These are phyloP conservation scores for Sabuloglossum arenarium DNA, from an alignment of 495 filamentous ascomycete genomes.

Conservation along the genomic window DNA sequence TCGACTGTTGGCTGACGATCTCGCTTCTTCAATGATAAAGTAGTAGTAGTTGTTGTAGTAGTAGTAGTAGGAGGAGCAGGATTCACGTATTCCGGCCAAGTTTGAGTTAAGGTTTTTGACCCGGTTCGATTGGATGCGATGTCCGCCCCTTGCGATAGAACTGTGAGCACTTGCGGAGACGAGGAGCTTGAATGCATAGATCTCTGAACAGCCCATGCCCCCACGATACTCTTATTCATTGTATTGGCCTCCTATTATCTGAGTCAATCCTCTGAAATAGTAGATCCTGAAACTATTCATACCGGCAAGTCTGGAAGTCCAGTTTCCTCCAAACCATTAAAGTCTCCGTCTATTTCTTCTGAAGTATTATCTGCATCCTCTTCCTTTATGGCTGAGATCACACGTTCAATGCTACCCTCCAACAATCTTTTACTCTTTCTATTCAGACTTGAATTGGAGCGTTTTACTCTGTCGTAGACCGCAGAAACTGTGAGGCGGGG, in stretches of 20 bases:
- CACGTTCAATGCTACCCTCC: slow-evolving; percentile 71
- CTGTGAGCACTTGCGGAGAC: background rate
- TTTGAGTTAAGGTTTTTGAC: background rate
- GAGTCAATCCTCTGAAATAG: background rate
- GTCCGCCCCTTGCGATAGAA: background rate
- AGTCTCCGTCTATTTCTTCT: slow-evolving; percentile 39
- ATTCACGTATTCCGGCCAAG: background rate
- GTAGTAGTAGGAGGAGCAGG: too few relatives aligned
- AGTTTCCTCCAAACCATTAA: slow-evolving; percentile 36
- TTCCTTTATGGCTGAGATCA: slow-evolving; percentile 50
- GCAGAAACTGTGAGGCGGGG: slow-evolving; percentile 32
- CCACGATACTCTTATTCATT: slow-evolving; percentile 55
- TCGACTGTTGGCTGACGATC: slow-evolving; percentile 43
- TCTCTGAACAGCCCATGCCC: slow-evolving; percentile 18
- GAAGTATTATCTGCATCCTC: slow-evolving; percentile 30
- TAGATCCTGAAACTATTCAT: background rate
- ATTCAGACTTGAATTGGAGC: slow-evolving; percentile 67
- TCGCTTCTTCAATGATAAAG: slow-evolving; percentile 18
- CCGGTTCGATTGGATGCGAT: background rate
- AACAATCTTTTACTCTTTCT: slow-evolving; percentile 59
- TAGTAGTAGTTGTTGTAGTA: background rate
- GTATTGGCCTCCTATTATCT: slow-evolving; percentile 34
- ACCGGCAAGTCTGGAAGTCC: slow-evolving; percentile 12
- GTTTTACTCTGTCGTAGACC: slow-evolving; percentile 59
- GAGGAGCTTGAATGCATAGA: slow-evolving; percentile 12